A percentile compares a stretch with the other conserved stretches of the same genome.
These are phyloP conservation scores for Apiotrichum veenhuisii DNA, from an alignment of 1,284 basidiomycete genomes.

Conservation along the genomic window DNA sequence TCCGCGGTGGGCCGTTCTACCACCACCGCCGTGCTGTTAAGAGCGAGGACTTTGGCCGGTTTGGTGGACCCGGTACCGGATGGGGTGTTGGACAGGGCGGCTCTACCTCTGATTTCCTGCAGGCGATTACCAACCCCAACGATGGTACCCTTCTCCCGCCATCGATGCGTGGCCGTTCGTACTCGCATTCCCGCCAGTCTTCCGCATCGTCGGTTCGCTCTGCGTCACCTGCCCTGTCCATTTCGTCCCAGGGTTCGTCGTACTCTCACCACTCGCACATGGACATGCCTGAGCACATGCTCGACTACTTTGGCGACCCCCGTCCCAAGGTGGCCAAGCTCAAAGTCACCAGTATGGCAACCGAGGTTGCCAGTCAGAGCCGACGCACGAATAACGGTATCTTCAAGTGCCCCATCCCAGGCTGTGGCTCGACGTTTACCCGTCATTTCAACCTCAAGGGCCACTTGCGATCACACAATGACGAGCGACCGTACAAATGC, in stretches of 20 bases:
- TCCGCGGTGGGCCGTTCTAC: constrained; percentile 23
- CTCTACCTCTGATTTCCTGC: constrained; percentile 46
- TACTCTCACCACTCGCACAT: constrained; percentile 37
- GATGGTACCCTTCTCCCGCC: constrained; percentile 46
- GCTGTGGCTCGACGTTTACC: constrained; percentile 93
- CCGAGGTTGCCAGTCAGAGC: constrained; percentile 84
- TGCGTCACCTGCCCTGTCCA: constrained; percentile 41
- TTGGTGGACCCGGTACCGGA: constrained; percentile 29
- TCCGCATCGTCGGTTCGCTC: constrained; percentile 41
- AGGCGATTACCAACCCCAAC: constrained; percentile 41
- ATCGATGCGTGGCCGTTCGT: constrained; percentile 28
- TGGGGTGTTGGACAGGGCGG: constrained; percentile 45
- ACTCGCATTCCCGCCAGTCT: constrained; percentile 40
- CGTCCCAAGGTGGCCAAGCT: constrained; percentile 69
- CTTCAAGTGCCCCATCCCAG: constrained; percentile 85
- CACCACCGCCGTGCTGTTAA: constrained; percentile 40
- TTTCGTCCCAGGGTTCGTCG: constrained; percentile 43
- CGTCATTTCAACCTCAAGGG: constrained; percentile 61
- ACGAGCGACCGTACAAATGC: constrained; percentile 89
- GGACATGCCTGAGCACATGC: constrained; percentile 38
- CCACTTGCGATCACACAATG: constrained; percentile 92
- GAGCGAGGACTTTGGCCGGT: constrained; percentile 44
- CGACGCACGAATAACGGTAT: constrained; percentile 83
- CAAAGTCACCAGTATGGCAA: constrained; percentile 91
- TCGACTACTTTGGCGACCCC: background rate